phyloP scores from a whole-genome alignment of 495 filamentous ascomycete species.

The Aspergillus avenaceus region DNA sequence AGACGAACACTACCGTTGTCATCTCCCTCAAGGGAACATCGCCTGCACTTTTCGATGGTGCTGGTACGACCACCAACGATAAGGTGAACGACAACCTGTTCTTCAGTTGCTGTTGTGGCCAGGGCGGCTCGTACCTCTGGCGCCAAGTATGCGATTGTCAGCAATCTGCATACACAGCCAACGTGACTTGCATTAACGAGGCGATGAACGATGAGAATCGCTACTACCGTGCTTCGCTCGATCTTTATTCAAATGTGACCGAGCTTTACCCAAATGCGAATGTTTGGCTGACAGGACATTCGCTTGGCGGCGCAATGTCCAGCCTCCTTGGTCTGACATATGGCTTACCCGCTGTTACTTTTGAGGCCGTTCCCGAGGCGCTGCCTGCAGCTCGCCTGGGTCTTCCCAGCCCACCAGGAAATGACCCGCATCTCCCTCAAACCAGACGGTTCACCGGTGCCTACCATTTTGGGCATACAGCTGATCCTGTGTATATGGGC shows the following conservation, averaged over 20 bases:
- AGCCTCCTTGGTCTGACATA: constrained; percentile 86
- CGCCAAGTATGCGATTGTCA: constrained; percentile 89
- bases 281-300: constrained; percentile 87
- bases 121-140: constrained; percentile 84
- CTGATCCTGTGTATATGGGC: constrained; percentile 92
- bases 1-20: constrained; percentile 79
- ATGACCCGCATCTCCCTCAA: constrained; percentile 65
- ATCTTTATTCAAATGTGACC: constrained; percentile 90
- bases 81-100: constrained; percentile 97
- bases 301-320: constrained; percentile 81
- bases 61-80: constrained; percentile 93
- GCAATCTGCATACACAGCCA: constrained; percentile 78
- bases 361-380: constrained; percentile 87
- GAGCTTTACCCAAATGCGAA: constrained; percentile 80
- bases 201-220: constrained; percentile 75
- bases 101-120: constrained; percentile 95
- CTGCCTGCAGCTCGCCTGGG: constrained; percentile 80
- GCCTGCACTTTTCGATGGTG: constrained; percentile 87
- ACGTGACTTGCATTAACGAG: constrained; percentile 77
- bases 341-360: constrained; percentile 81
- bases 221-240: constrained; percentile 82
- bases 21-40: constrained; percentile 92
- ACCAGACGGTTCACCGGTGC: constrained; percentile 66
- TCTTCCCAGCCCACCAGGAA: constrained; percentile 78
- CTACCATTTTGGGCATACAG: constrained; percentile 94